Evolutionary conservation across 2,329 filamentous ascomycete genomes (phyloP), one percentile per base, ranked within the genome.

Genomic region (Pestalotiopsis sp.): DNA sequence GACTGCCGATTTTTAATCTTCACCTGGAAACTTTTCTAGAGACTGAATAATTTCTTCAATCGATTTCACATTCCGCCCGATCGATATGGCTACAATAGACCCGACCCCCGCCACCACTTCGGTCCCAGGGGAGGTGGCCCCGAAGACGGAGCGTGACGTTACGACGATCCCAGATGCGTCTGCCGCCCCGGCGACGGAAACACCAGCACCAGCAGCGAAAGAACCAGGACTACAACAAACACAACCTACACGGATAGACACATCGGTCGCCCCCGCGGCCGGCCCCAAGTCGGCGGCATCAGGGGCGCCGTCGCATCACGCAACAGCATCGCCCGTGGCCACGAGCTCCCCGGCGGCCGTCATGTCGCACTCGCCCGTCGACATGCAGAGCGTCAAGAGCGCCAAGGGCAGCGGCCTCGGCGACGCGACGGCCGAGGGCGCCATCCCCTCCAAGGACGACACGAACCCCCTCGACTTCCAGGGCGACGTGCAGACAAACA

Each of bases 401-500:
- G 59, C 66, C 45, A 60, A 66, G 56, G 56, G 45, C 58, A 31
- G 57, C 57, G 65, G 67, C n/a, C 61, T 68, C 27, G 56, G 52
- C 60, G 25, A 68, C 41, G 41, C 41, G 25, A 17, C 36, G n/a
- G 14, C 69, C 3, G 31, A 62, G 14, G 39, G 20, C 9, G 39
- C 68, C 23, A 57, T 31, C 64, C 62, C 68, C 6, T 9, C 64
- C 38, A 49, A 73, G 31, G 77, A 80, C 67, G 77, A 78, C 52
- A 74, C 79, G 58, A 80, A 81, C 70, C 84, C 83, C 2, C 76
- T 77, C 36, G 87, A 91, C 72, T 90, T 90, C 74, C 81, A 84
- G 11, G 88, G 88, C 70, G 82, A 87, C 65, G 80, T 90, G 17
- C 78, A 82, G 63, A 89, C 85, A 12, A 86, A 84, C 75, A 83